Evolutionary conservation across 257 asterid genomes (phyloP), one percentile per base, ranked within the genome.

Genomic region (Striga asiatica): DNA sequence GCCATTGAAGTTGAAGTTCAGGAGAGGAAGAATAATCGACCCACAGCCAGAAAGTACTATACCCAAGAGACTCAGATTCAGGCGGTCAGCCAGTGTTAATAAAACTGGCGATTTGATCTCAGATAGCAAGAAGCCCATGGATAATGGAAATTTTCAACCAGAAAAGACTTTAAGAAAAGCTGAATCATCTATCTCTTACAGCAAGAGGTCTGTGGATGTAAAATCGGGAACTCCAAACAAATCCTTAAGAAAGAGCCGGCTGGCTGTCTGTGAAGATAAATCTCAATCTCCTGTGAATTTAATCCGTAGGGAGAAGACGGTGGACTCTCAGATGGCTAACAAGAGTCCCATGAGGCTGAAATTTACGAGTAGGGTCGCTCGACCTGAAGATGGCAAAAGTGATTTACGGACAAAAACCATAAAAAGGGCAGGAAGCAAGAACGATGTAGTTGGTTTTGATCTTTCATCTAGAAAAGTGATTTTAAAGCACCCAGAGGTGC

Each of bases 1-100:
- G 14, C 73, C 81, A 1, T 53, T 69, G 50, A 74, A 76, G 70
- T 52, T 78, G 11, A 78, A 74, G 68, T 81, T 81, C 78, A 61
- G 59, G 58, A 67, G 66, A 8, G 81, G 82, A 28, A 81, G 56
- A 14, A 49, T 69, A 8, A 51, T 68, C 19, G 68, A 71, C 21
- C 69, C 45, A 21, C 71, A 38, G 13, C n/a, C 70, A 8, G 72
- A 60, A 8, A 34, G 35, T n/a, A 68, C 42, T 32, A 23, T 19
- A 42, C 71, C 71, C n/a, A 62, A 22, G 13, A 61, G 73, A n/a
- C 68, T 48, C 38, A 65, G 13, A 50, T 65, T 65, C 21, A 64
- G 59, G 57, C 23, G 60, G 42, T 46, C 34, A 23, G 11, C 5
- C 1, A 13, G 12, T 29, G 20, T 9, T 5, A 22, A 17, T 20